Evolutionary conservation across 495 filamentous ascomycete species (phyloP).

Genomic region (Daldinia bambusicola): DNA sequence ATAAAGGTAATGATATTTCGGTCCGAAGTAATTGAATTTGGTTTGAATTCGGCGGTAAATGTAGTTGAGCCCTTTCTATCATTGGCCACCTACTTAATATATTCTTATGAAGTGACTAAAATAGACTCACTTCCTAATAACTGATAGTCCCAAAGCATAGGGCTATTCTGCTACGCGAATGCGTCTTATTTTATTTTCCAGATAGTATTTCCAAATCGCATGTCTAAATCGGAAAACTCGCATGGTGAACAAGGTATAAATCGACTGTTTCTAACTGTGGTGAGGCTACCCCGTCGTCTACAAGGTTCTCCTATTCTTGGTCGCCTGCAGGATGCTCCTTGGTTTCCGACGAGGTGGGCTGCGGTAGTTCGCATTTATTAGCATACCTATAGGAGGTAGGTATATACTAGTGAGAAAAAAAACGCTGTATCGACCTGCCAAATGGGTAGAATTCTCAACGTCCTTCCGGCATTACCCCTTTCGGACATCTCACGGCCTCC

Average conservation of each 20-base stretch:
- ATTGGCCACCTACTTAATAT: conserved; percentile 28
- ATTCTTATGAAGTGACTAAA: conserved; percentile 21
- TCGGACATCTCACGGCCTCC: conserved; percentile 28
- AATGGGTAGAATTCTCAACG: conserved; percentile 21
- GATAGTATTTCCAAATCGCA: background rate
- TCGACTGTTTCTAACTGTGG: conserved; percentile 10
- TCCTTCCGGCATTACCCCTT: conserved; percentile 48
- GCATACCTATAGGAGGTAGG: conserved; percentile 9
- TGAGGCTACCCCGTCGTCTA: conserved; percentile 3
- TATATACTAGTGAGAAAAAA: too few species aligned
- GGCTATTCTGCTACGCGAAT: background rate
- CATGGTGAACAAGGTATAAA: background rate
- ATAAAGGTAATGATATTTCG: conserved; percentile 12
- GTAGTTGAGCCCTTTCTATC: conserved; percentile 14
- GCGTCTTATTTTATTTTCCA: background rate
- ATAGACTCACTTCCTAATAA: conserved; percentile 11
- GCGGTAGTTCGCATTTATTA: conserved; percentile 38
- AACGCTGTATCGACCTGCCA: conserved; percentile 34
- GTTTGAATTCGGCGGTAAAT: background rate
- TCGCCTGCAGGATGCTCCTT: conserved; percentile 20
- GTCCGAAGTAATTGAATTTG: conserved; percentile 22
- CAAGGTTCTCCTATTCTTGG: conserved; percentile 28
- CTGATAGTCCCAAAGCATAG: conserved; percentile 3
- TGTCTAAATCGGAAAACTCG: background rate
- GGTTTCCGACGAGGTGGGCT: conserved; percentile 35